Evolutionary conservation across 164 flowering plant species (phyloP).

Genomic region (Akebia trifoliata): DNA sequence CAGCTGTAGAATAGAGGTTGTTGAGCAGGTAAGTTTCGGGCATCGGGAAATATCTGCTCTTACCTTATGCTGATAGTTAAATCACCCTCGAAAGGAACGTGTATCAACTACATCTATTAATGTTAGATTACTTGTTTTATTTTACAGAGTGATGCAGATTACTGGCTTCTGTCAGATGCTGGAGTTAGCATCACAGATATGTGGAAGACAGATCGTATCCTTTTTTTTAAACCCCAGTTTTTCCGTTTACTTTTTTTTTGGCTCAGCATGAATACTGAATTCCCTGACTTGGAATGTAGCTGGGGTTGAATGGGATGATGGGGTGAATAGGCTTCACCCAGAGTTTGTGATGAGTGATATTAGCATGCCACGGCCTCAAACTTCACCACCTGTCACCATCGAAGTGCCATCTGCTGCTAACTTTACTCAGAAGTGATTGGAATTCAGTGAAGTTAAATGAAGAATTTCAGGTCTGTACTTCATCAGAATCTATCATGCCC

Average conservation of each 20-base stretch:
- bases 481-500: background rate
- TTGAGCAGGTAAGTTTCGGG: background rate
- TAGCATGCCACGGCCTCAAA: slow-evolving; percentile 44
- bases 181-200: slow-evolving; percentile 84
- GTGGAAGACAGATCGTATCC: slow-evolving; percentile 85
- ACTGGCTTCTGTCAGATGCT: slow-evolving; percentile 80
- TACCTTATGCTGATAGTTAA: too few relatives aligned
- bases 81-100: too few relatives aligned
- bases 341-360: slow-evolving; percentile 38
- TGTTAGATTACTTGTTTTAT: background rate
- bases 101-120: background rate
- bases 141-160: slow-evolving; percentile 77
- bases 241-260: background rate
- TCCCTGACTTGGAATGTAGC: slow-evolving; percentile 43
- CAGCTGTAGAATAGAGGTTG: background rate
- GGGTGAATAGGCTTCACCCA: slow-evolving; percentile 30
- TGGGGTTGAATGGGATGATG: slow-evolving; percentile 53
- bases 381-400: slow-evolving; percentile 38
- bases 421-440: slow-evolving; percentile 21
- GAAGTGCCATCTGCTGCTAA: slow-evolving; percentile 35
- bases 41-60: background rate
- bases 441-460: slow-evolving; percentile 4
- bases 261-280: background rate
- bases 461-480: slow-evolving; percentile 12
- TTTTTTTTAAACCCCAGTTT: slow-evolving; percentile 14